Evolutionary conservation across 805 yeast genomes (phyloP), one percentile per base, ranked within the genome.

Genomic region (Yarrowia divulgata): DNA sequence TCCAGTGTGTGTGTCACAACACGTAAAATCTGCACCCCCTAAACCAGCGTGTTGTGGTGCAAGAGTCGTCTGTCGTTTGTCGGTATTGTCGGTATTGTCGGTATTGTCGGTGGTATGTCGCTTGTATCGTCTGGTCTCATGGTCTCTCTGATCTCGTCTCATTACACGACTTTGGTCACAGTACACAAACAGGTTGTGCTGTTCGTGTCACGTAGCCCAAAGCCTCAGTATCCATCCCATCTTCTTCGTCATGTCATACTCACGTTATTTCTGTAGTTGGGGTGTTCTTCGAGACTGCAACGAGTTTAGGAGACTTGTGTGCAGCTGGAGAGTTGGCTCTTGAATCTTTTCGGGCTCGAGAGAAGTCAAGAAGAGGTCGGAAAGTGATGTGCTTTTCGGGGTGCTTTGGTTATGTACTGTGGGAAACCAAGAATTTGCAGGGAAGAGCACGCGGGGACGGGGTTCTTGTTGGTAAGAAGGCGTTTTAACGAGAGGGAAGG

Each of bases 361-460:
- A 57, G 64, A 55, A 55, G 40, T 57, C 64, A 57, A 57, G 64
- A 23, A 18, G 29, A 23, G n/a, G 40, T 42, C 46, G 43, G 14
- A n/a, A 42, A 45, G 29, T 34, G 66, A 60, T 32, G 42, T 60
- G 66, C 66, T 45, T 60, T 16, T 32, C 66, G 66, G 60, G 66
- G 52, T 60, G 66, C 66, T 60, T 60, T 60, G 66, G 66, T 60
- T 60, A 60, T 60, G 66, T 60, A 60, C 52, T 60, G 66, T 58
- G 39, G 16, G 42, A 60, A 60, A 60, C 66, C 66, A 60, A 60
- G 66, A 60, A 45, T 43, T 60, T 34, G 52, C 52, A 43, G 34
- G 39, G 16, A n/a, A 19, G 29, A 18, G 52, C 60, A 52, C 58
- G 58, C 58, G 58, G 42, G 43, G 43, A 23, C 29, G 29, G 14